Conservation (phyloP, 768 basidiomycete species). For the Cubamyces sp. region DNA sequence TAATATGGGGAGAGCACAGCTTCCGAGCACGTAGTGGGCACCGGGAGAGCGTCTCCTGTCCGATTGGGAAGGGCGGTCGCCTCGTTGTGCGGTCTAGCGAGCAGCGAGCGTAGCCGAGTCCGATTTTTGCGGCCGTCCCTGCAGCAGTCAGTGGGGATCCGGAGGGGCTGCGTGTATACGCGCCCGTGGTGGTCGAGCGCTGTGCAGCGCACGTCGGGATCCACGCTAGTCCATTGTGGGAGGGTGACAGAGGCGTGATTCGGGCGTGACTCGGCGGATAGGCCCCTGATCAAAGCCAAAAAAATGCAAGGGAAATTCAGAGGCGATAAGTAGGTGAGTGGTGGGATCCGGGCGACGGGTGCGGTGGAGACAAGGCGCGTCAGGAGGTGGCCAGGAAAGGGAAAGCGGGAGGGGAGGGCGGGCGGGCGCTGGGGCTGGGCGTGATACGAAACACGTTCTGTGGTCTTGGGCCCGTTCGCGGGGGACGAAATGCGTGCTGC, state of each 20-base stretch:
- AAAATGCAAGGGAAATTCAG: slow-evolving; percentile 5
- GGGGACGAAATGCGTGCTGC: slow-evolving; percentile 12
- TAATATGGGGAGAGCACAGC: slow-evolving; percentile 14
- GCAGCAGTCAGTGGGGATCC: background rate
- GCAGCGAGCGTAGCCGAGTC: background rate
- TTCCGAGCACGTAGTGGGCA: background rate
- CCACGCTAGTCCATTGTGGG: slow-evolving; percentile 15
- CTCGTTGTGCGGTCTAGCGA: background rate
- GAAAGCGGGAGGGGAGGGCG: slow-evolving; percentile 4
- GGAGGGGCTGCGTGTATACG: background rate
- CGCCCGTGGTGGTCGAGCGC: background rate
- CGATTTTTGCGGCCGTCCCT: slow-evolving; percentile 1
- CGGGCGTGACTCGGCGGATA: slow-evolving; percentile 18
- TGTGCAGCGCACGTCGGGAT: background rate
- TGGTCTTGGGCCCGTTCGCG: slow-evolving; percentile 17
- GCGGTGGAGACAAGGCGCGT: slow-evolving; percentile 13
- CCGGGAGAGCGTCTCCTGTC: no score
- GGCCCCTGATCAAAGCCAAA: background rate
- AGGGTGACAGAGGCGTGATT: slow-evolving; percentile 19
- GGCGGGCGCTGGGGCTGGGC: background rate
- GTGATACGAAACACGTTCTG: slow-evolving; percentile 16
- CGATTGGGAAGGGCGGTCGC: no score
- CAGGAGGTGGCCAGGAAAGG: slow-evolving; percentile 10
- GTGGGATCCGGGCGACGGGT: background rate
- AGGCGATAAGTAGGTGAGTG: background rate